Percentiles rank a stretch among this genome's conserved stretches.
Evolutionary conservation across 257 asterid species (phyloP).

Genomic region (Solanum rostratum): DNA sequence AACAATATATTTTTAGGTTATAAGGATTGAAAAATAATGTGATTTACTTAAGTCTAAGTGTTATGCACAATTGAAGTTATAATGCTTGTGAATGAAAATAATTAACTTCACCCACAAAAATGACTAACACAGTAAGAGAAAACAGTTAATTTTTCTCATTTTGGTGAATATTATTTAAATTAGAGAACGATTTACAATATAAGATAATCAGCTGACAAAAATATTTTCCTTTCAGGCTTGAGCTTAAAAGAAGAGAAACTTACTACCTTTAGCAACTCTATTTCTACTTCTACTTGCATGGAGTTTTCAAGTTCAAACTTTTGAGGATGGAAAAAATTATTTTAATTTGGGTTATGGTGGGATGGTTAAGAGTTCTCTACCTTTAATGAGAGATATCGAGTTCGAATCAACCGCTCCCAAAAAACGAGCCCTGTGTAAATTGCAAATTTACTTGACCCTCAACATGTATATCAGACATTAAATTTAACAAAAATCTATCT

Average conservation of each 20-base stretch:
- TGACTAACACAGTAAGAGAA: background rate
- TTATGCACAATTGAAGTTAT: background rate
- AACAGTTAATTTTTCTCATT: background rate
- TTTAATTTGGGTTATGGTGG: background rate
- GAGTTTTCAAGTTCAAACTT: too few relatives aligned
- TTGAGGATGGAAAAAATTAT: too few relatives aligned
- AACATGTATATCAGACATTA: accelerated
- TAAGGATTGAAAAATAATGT: background rate
- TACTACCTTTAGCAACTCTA: background rate
- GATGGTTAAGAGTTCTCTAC: background rate
- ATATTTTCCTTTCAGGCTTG: background rate
- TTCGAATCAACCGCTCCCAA: too few relatives aligned
- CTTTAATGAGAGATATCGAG: accelerated
- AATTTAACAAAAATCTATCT: background rate
- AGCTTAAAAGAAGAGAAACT: background rate
- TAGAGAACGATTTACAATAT: background rate
- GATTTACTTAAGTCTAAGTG: background rate
- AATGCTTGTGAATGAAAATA: too few relatives aligned
- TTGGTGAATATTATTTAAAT: background rate
- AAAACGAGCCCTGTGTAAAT: accelerated
- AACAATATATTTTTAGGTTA: too few relatives aligned
- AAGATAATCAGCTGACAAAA: background rate
- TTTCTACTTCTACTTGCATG: background rate
- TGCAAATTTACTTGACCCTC: accelerated
- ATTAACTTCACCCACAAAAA: background rate